phyloP scores from a whole-genome alignment of 352 stramenopile species.

The Phytophthora fragariaefolia region DNA sequence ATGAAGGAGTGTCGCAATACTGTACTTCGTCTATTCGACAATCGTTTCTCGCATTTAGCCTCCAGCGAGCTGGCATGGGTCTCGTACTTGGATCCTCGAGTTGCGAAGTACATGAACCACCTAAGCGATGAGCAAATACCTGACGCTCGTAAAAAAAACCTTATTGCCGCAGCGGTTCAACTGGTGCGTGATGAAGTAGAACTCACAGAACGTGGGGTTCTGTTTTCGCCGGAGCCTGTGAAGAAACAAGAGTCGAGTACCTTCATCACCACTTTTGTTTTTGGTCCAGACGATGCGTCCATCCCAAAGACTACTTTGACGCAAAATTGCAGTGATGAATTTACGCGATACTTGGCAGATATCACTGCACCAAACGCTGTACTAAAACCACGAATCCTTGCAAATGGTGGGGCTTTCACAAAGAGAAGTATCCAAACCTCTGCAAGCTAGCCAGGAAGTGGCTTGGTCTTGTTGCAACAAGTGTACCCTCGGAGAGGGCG shows the following conservation, averaged over 20 bases:
- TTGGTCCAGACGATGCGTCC: too few relatives aligned
- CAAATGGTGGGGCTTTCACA: neutral
- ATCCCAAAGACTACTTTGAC: too few relatives aligned
- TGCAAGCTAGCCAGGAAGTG: slow-evolving; percentile 10
- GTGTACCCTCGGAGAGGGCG: slow-evolving; percentile 12
- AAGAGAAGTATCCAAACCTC: slow-evolving; percentile 7
- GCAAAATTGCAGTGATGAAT: too few relatives aligned
- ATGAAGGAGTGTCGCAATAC: neutral
- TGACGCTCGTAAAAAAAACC: neutral
- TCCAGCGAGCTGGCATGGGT: neutral
- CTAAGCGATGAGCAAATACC: neutral
- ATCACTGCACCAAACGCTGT: too few relatives aligned
- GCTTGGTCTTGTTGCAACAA: slow-evolving; percentile 17
- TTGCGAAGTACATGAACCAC: neutral
- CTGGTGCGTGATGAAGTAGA: neutral
- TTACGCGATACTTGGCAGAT: too few relatives aligned
- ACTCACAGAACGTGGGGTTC: neutral
- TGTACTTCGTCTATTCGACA: neutral
- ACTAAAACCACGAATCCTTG: too few relatives aligned
- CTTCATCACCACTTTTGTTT: too few relatives aligned
- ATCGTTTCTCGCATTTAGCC: neutral
- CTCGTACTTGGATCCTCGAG: neutral
- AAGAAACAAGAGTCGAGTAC: too few relatives aligned
- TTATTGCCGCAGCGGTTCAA: neutral
- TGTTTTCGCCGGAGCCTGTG: too few relatives aligned